A percentile compares a stretch with the other conserved stretches of the same genome.
Evolutionary conservation across 2,329 filamentous ascomycete species (phyloP).

Genomic region (Cytospora schulzeri): DNA sequence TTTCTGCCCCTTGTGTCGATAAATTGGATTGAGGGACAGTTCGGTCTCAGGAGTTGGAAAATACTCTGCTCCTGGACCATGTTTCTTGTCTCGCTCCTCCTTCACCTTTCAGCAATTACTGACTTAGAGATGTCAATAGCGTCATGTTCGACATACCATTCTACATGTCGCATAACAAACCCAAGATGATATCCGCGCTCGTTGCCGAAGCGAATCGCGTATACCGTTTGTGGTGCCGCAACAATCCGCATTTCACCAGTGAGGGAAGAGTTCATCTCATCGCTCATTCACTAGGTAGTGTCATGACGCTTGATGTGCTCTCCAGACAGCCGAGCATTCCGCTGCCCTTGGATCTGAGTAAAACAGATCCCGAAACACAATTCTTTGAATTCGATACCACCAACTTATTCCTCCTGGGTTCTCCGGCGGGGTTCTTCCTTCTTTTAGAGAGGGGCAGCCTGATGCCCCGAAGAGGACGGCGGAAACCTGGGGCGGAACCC

Average conservation of each 20-base stretch:
- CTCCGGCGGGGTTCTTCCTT: conserved; percentile 89
- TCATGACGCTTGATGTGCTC: conserved; percentile 90
- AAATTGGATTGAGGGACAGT: background rate
- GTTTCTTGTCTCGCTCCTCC: background rate
- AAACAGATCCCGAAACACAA: conserved; percentile 48
- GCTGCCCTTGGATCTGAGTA: conserved; percentile 51
- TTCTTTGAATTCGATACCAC: conserved; percentile 91
- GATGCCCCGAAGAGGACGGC: conserved; percentile 72
- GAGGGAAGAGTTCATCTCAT: conserved; percentile 87
- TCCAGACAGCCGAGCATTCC: conserved; percentile 81
- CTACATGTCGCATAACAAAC: conserved; percentile 94
- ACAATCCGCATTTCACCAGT: conserved; percentile 84
- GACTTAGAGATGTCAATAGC: conserved; percentile 6
- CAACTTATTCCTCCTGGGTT: conserved; percentile 87
- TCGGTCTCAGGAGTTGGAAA: background rate
- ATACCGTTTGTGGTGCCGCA: conserved; percentile 92
- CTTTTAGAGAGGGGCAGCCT: conserved; percentile 75
- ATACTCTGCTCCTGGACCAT: background rate
- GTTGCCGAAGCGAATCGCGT: conserved; percentile 91
- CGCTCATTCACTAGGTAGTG: conserved; percentile 89
- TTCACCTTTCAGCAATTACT: background rate
- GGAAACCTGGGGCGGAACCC: conserved; percentile 73
- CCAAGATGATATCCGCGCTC: conserved; percentile 89
- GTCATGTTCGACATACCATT: conserved; percentile 99
- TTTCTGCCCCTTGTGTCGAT: background rate